Percentiles rank a stretch among this genome's conserved stretches.
These are phyloP conservation scores for Podospora anserina DNA, from an alignment of 495 filamentous ascomycete species.

Conservation along the genomic window DNA sequence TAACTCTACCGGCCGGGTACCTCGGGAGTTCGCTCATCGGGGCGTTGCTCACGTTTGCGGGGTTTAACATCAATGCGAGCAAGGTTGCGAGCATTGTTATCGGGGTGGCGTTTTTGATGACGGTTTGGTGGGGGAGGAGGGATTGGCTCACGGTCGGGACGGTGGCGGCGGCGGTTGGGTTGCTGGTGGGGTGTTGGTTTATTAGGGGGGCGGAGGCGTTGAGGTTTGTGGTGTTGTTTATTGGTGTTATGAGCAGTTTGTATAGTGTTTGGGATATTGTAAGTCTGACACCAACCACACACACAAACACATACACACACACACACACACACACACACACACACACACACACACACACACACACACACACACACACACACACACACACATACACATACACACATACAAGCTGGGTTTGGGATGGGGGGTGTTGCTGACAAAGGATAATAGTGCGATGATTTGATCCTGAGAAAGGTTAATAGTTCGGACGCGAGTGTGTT, in stretches of 20 bases:
- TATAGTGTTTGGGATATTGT: constrained; percentile 86
- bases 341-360: too few relatives aligned
- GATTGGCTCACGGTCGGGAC: constrained; percentile 76
- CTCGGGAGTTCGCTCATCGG: constrained; percentile 73
- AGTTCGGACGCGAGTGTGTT: constrained; percentile 78
- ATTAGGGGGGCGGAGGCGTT: constrained; percentile 70
- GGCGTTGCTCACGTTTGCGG: constrained; percentile 72
- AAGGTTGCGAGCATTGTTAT: constrained; percentile 72
- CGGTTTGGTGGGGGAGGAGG: constrained; percentile 73
- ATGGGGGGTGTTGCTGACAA: constrained; percentile 11
- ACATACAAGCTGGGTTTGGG: not conserved
- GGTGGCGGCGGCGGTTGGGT: constrained; percentile 62
- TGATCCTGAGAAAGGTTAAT: constrained; percentile 81
- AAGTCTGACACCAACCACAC: constrained; percentile 35
- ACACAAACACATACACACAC: too few relatives aligned
- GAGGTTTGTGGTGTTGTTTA: constrained; percentile 74
- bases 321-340: too few relatives aligned
- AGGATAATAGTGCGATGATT: constrained; percentile 60
- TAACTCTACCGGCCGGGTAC: constrained; percentile 76
- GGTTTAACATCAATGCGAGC: constrained; percentile 75
- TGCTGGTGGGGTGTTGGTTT: constrained; percentile 76
- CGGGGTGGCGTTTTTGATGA: constrained; percentile 70
- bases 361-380: too few relatives aligned
- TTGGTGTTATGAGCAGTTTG: constrained; percentile 73
- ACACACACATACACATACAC: too few relatives aligned